Conservation (phyloP, 1,139 yeast species). For the Geotrichum aggregatum region DNA sequence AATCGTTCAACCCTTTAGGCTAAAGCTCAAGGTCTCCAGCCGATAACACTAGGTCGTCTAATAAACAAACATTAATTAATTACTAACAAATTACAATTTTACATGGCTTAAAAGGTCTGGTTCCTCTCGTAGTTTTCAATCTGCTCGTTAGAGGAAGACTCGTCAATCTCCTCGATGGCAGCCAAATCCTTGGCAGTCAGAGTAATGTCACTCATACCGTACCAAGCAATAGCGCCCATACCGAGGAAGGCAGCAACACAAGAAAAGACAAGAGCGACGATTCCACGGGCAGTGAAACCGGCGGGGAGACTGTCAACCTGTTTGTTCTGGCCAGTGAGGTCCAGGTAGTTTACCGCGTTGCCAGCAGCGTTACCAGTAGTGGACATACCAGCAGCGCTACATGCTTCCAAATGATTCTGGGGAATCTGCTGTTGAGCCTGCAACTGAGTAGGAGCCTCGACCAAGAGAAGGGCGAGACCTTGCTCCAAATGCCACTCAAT, state of each 20-base stretch:
- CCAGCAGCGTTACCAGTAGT: slow-evolving; percentile 83
- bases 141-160: neutral
- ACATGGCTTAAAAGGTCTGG: neutral
- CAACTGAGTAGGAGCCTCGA: slow-evolving; percentile 70
- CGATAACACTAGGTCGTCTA: neutral
- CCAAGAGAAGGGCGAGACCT: slow-evolving; percentile 69
- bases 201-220: slow-evolving; percentile 68
- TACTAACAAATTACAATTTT: slow-evolving; percentile 1
- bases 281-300: slow-evolving; percentile 89
- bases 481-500: slow-evolving; percentile 92
- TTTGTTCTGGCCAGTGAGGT: slow-evolving; percentile 66
- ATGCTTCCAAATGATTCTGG: slow-evolving; percentile 55
- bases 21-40: neutral
- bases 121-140: neutral
- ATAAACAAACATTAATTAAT: slow-evolving; percentile 3
- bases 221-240: slow-evolving; percentile 65
- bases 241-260: slow-evolving; percentile 77
- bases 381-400: slow-evolving; percentile 51
- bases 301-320: slow-evolving; percentile 65
- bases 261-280: slow-evolving; percentile 80
- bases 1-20: too few species aligned
- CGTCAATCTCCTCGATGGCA: slow-evolving; percentile 6
- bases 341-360: slow-evolving; percentile 54
- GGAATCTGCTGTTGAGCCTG: slow-evolving; percentile 49
- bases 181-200: slow-evolving; percentile 1